A percentile compares a stretch with the other conserved stretches of the same genome.
These are phyloP conservation scores for Punica granatum DNA, from an alignment of 345 rosid species.

Conservation along the genomic window DNA sequence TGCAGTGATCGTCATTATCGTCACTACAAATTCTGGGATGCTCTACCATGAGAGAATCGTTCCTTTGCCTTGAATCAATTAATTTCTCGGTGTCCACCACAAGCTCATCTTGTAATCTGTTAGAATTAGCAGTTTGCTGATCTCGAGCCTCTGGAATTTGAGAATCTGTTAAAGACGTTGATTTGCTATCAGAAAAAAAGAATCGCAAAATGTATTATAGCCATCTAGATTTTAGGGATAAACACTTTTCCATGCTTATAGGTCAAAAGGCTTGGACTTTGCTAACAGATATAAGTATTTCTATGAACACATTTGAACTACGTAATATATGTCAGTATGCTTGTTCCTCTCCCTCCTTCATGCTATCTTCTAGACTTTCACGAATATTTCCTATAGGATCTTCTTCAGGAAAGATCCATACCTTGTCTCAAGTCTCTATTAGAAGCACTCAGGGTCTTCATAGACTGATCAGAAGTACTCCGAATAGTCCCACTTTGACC, in stretches of 20 bases:
- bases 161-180: background rate
- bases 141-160: background rate
- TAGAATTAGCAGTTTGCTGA: background rate
- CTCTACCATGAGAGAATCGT: background rate
- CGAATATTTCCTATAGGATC: background rate
- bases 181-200: background rate
- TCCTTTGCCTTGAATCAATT: background rate
- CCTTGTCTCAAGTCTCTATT: background rate
- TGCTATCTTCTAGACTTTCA: background rate
- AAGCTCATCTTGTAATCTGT: background rate
- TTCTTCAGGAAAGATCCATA: background rate
- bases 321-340: background rate
- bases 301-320: background rate
- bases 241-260: background rate
- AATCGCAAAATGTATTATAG: background rate
- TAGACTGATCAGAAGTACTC: background rate
- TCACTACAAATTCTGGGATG: background rate
- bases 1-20: background rate
- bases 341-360: background rate
- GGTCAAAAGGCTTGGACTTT: background rate
- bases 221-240: background rate
- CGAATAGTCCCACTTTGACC: background rate
- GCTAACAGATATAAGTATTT: background rate
- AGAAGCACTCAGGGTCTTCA: background rate
- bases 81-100: background rate